These are phyloP conservation scores for Gloeostereum incarnatum DNA, from an alignment of 768 basidiomycete species.

Conservation along the genomic window DNA sequence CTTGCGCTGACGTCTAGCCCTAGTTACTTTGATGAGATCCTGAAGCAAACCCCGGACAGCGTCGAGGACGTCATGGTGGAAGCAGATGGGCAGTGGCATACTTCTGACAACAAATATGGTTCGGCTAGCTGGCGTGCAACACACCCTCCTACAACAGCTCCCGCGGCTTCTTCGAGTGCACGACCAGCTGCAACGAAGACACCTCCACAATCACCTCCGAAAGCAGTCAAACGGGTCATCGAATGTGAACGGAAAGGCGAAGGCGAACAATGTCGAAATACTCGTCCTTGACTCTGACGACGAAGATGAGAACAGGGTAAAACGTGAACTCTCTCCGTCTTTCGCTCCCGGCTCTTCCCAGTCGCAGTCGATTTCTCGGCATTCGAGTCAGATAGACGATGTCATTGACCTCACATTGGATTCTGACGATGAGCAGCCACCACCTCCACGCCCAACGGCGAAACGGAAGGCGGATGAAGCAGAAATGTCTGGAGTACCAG, in stretches of 20 bases:
- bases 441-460: constrained; percentile 23
- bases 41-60: constrained; percentile 65
- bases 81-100: constrained; percentile 94
- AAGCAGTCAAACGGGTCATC: constrained; percentile 9
- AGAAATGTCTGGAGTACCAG: constrained; percentile 51
- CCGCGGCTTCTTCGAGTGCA: constrained; percentile 18
- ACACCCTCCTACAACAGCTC: constrained; percentile 27
- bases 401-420: constrained; percentile 85
- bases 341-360: constrained; percentile 36
- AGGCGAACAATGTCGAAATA: constrained; percentile 45
- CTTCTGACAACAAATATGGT: constrained; percentile 76
- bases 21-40: constrained; percentile 84
- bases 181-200: constrained; percentile 18
- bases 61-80: constrained; percentile 94
- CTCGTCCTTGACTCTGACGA: constrained; percentile 69
- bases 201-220: not conserved
- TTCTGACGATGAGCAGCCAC: constrained; percentile 59
- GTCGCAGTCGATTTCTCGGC: constrained; percentile 17
- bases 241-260: constrained; percentile 29
- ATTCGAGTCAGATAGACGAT: constrained; percentile 27
- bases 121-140: constrained; percentile 60
- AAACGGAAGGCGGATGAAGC: constrained; percentile 55
- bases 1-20: constrained; percentile 2
- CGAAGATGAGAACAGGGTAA: constrained; percentile 69
- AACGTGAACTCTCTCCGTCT: constrained; percentile 66